Evolutionary conservation across 495 filamentous ascomycete species (phyloP).

Genomic region (Daldinia childiae): DNA sequence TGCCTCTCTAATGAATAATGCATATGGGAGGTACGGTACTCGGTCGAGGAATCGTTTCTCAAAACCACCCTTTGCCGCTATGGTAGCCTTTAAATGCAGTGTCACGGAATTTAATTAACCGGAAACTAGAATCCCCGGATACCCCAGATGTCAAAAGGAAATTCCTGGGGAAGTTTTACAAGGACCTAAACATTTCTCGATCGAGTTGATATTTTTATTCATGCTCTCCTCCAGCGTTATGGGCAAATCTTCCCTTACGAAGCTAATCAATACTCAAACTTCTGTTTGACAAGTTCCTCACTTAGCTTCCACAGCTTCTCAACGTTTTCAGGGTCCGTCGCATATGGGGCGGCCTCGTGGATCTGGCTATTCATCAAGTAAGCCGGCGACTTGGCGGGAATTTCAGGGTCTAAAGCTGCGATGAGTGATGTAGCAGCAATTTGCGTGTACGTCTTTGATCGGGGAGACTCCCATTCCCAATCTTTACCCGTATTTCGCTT

Average conservation of each 20-base stretch:
- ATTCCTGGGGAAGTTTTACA: background rate
- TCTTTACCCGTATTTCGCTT: slow-evolving; percentile 28
- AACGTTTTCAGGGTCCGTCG: slow-evolving; percentile 48
- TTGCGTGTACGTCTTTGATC: slow-evolving; percentile 21
- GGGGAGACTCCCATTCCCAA: slow-evolving; percentile 17
- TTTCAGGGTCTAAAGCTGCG: slow-evolving; percentile 32
- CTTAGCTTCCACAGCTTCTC: slow-evolving; percentile 59
- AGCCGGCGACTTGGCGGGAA: slow-evolving; percentile 31
- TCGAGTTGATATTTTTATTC: background rate
- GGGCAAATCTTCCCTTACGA: background rate
- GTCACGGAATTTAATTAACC: background rate
- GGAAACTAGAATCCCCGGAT: background rate
- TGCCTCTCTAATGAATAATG: too few species aligned
- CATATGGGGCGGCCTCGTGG: slow-evolving; percentile 32
- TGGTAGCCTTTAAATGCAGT: background rate
- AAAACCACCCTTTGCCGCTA: too few species aligned
- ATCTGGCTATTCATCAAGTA: slow-evolving; percentile 33
- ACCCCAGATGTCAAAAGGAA: background rate
- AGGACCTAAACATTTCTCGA: background rate
- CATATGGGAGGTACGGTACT: too few species aligned
- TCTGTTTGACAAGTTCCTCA: slow-evolving; percentile 59
- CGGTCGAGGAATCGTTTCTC: too few species aligned
- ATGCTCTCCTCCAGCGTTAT: background rate
- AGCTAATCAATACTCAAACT: slow-evolving; percentile 46
- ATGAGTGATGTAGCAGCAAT: slow-evolving; percentile 36